Conservation (phyloP, 2,329 filamentous ascomycete genomes). For the Fusarium praegraminearum region DNA sequence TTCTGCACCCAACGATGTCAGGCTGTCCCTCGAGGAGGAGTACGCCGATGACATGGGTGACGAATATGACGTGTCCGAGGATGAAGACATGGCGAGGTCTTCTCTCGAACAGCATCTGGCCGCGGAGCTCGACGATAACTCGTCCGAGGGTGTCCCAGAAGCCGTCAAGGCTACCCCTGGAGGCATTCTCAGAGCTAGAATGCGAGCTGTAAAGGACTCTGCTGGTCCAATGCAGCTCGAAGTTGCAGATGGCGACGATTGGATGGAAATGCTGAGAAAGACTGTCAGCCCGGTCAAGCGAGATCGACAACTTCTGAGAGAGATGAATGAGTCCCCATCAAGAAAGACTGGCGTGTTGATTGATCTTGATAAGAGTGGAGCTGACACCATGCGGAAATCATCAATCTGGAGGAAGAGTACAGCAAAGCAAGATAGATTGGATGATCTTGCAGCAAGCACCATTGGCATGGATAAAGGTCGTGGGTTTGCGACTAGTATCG, state of each 20-base stretch:
- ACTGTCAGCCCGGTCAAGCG: slow-evolving; percentile 96
- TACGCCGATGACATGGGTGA: slow-evolving; percentile 68
- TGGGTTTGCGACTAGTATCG: slow-evolving; percentile 88
- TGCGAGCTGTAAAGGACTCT: slow-evolving; percentile 72
- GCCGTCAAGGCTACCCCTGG: slow-evolving; percentile 64
- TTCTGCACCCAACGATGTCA: slow-evolving; percentile 73
- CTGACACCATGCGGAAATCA: slow-evolving; percentile 62
- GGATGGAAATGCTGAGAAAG: slow-evolving; percentile 92
- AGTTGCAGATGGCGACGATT: slow-evolving; percentile 80
- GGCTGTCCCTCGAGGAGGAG: slow-evolving; percentile 72
- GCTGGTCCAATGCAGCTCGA: slow-evolving; percentile 69
- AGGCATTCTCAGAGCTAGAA: slow-evolving; percentile 71
- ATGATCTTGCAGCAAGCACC: slow-evolving; percentile 48
- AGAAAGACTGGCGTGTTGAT: slow-evolving; percentile 46
- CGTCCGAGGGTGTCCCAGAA: slow-evolving; percentile 65
- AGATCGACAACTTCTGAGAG: slow-evolving; percentile 79
- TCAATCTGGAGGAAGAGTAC: slow-evolving; percentile 53
- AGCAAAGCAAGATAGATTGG: slow-evolving; percentile 47
- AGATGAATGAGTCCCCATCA: slow-evolving; percentile 66
- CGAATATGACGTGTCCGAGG: slow-evolving; percentile 80
- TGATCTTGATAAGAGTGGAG: slow-evolving; percentile 54
- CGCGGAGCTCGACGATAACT: slow-evolving; percentile 76
- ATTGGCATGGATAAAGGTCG: slow-evolving; percentile 62
- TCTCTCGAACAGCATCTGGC: slow-evolving; percentile 79
- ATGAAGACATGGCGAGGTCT: slow-evolving; percentile 82